Evolutionary conservation across 768 basidiomycete species (phyloP).

Genomic region (Mycena indigotica): DNA sequence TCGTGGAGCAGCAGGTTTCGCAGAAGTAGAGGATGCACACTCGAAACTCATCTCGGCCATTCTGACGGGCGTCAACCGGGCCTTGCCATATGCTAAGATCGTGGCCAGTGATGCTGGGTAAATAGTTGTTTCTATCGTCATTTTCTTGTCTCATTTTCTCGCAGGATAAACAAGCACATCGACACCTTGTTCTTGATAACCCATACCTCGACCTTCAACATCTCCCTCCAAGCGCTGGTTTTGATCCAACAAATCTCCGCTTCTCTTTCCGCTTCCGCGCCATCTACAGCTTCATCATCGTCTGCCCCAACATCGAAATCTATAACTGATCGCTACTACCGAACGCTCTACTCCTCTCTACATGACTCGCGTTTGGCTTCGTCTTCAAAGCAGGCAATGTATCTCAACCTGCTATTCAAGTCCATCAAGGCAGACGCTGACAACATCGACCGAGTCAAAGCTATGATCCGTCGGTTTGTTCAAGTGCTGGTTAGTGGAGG

Average conservation of each 20-base stretch:
- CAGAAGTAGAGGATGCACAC: slow-evolving; percentile 76
- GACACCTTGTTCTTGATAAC: slow-evolving; percentile 94
- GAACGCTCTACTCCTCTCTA: slow-evolving; percentile 87
- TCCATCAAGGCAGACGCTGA: slow-evolving; percentile 68
- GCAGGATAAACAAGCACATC: slow-evolving; percentile 81
- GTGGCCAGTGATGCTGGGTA: slow-evolving; percentile 69
- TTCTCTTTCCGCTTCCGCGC: slow-evolving; percentile 45
- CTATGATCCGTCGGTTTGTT: slow-evolving; percentile 80
- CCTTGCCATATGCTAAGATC: slow-evolving; percentile 87
- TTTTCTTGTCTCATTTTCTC: neutral
- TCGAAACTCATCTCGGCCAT: slow-evolving; percentile 87
- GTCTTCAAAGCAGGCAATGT: slow-evolving; percentile 95
- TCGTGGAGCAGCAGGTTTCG: slow-evolving; percentile 65
- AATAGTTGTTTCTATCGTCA: slow-evolving; percentile 24
- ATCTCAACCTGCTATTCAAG: slow-evolving; percentile 91
- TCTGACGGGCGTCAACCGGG: slow-evolving; percentile 92
- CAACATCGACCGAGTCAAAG: slow-evolving; percentile 67
- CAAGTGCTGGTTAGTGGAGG: slow-evolving; percentile 76
- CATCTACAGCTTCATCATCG: slow-evolving; percentile 43
- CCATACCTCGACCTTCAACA: slow-evolving; percentile 95
- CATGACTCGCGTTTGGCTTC: slow-evolving; percentile 77
- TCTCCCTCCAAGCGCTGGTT: slow-evolving; percentile 88
- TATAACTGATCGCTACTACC: slow-evolving; percentile 70
- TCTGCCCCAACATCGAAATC: slow-evolving; percentile 44
- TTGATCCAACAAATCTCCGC: slow-evolving; percentile 83